A percentile compares a stretch with the other conserved stretches of the same genome.
phyloP scores from a whole-genome alignment of 139 green algal genomes.

The Micromonas pusilla region DNA sequence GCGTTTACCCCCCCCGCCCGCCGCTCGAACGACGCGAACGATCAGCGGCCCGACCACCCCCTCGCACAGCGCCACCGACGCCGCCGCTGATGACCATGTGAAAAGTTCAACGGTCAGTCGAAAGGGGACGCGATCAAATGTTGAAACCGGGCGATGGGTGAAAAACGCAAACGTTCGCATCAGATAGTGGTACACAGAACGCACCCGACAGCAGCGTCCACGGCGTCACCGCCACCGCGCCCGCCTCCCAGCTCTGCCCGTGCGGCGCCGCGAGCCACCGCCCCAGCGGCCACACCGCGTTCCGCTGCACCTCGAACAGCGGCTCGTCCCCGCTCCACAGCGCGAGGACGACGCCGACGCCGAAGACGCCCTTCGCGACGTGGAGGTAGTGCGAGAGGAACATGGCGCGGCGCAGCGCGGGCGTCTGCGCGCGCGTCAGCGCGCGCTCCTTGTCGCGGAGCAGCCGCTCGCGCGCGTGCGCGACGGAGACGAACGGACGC shows the following conservation, averaged over 20 bases:
- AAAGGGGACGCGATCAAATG: too few species aligned
- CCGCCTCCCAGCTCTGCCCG: not conserved
- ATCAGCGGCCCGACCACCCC: not conserved
- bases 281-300: not conserved
- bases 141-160: too few species aligned
- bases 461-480: not conserved
- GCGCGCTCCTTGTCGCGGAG: not conserved
- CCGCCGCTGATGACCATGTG: too few species aligned
- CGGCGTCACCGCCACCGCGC: not conserved
- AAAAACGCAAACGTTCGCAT: not conserved
- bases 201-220: not conserved
- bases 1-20: not conserved
- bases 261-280: not conserved
- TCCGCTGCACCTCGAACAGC: slow-evolving; percentile 2
- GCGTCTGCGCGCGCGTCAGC: not conserved
- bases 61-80: not conserved
- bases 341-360: not conserved
- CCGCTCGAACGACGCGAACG: not conserved
- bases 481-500: too few species aligned
- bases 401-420: not conserved
- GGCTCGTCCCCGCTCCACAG: not conserved
- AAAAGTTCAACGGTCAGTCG: too few species aligned
- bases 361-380: not conserved
- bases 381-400: not conserved
- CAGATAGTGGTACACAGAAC: not conserved